Percentiles rank a stretch among this genome's conserved stretches.
These are phyloP conservation scores for Papilionanthe hybrid DNA, from an alignment of 116 monocot species.

Conservation along the genomic window DNA sequence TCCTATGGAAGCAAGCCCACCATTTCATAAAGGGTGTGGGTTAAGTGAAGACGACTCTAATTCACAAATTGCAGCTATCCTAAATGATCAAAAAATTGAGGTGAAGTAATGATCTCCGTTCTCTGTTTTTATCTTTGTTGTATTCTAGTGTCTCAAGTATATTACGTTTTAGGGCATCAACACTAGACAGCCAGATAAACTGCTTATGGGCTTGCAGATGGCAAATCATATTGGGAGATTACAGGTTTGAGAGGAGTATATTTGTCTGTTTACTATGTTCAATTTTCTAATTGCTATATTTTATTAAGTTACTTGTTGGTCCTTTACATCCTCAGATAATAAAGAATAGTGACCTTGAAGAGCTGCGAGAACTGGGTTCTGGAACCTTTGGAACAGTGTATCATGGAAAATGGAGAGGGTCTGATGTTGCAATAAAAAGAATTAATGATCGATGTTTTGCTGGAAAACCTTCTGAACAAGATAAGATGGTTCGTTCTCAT, in stretches of 20 bases:
- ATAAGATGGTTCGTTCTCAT: slow-evolving; percentile 43
- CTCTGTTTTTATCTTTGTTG: not conserved
- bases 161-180: slow-evolving; percentile 38
- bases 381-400: slow-evolving; percentile 98
- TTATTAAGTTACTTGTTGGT: not conserved
- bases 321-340: slow-evolving; percentile 52
- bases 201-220: slow-evolving; percentile 46
- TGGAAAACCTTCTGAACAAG: slow-evolving; percentile 90
- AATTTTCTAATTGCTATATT: not conserved
- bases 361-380: slow-evolving; percentile 86
- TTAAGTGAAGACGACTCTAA: slow-evolving; percentile 12
- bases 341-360: slow-evolving; percentile 90
- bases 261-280: not conserved
- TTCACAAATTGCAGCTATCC: not conserved
- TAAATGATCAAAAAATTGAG: slow-evolving; percentile 37
- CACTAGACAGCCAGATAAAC: slow-evolving; percentile 34
- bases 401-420: slow-evolving; percentile 97
- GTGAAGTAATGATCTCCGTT: slow-evolving; percentile 19
- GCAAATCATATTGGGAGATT: slow-evolving; percentile 63
- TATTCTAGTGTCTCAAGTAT: slow-evolving; percentile 3
- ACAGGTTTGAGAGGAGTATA: slow-evolving; percentile 41
- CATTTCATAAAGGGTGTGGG: slow-evolving; percentile 4
- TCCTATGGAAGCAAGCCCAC: slow-evolving; percentile 9
- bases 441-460: slow-evolving; percentile 84
- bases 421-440: slow-evolving; percentile 97